A percentile compares a stretch with the other conserved stretches of the same genome.
Evolutionary conservation across 2,329 filamentous ascomycete genomes (phyloP).

Genomic region (Neofusicoccum cordaticola): DNA sequence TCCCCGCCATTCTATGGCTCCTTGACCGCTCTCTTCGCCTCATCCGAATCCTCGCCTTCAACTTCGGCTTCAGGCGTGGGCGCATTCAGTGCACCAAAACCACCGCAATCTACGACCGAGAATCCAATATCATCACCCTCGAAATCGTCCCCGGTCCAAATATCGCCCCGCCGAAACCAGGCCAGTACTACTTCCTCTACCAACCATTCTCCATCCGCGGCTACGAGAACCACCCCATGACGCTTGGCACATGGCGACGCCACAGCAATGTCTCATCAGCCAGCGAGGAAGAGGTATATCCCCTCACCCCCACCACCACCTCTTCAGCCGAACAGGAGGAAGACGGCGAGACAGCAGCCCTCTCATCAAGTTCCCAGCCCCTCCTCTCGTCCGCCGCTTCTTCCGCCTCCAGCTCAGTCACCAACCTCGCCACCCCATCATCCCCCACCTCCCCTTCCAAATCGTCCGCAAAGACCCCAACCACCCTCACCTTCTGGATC

Average conservation of each 20-base stretch:
- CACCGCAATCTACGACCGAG: conserved; percentile 43
- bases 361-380: background rate
- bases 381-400: background rate
- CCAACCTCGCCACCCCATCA: background rate
- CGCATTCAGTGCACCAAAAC: conserved; percentile 34
- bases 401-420: conserved; percentile 17
- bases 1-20: conserved; percentile 50
- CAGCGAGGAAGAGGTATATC: background rate
- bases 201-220: conserved; percentile 43
- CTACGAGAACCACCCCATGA: conserved; percentile 55
- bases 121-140: conserved; percentile 47
- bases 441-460: conserved; percentile 26
- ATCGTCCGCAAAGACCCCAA: background rate
- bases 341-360: background rate
- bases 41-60: conserved; percentile 45
- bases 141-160: conserved; percentile 40
- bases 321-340: background rate
- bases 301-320: background rate
- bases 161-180: conserved; percentile 39
- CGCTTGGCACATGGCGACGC: conserved; percentile 32
- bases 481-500: conserved; percentile 47
- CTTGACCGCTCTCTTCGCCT: conserved; percentile 49
- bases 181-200: conserved; percentile 53
- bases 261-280: background rate
- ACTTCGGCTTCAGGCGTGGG: conserved; percentile 35